Evolutionary conservation across 164 flowering plant species (phyloP).

Genomic region (Kingdonia uniflora): DNA sequence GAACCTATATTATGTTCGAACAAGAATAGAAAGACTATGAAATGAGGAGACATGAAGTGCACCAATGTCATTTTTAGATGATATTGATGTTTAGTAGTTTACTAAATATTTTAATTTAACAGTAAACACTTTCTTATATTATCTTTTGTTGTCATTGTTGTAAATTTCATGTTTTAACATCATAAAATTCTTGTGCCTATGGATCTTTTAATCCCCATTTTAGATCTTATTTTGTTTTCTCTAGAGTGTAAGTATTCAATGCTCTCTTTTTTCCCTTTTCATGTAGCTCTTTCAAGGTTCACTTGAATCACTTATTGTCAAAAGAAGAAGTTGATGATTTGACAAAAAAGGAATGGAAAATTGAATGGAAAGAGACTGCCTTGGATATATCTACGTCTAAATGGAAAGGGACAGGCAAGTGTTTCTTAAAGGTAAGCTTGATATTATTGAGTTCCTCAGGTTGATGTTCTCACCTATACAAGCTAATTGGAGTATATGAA

Average conservation of each 20-base stretch:
- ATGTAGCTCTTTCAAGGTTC: constrained; percentile 54
- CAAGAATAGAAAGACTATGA: too few relatives aligned
- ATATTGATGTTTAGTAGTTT: too few relatives aligned
- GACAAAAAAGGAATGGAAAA: constrained; percentile 36
- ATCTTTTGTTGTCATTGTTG: too few relatives aligned
- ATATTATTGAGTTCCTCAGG: background rate
- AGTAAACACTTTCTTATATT: too few relatives aligned
- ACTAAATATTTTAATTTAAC: too few relatives aligned
- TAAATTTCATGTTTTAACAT: too few relatives aligned
- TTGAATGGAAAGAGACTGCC: constrained; percentile 63
- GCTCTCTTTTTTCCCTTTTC: background rate
- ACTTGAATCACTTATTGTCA: constrained; percentile 41
- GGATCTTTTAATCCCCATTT: too few relatives aligned
- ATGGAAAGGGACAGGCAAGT: constrained; percentile 77
- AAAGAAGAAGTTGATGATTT: constrained; percentile 38
- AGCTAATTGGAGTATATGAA: too few relatives aligned
- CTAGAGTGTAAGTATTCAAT: too few relatives aligned
- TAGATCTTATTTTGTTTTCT: background rate
- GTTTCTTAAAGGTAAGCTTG: constrained; percentile 39
- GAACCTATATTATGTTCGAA: too few relatives aligned
- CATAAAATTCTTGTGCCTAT: background rate
- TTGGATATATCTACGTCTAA: constrained; percentile 36
- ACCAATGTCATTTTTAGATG: too few relatives aligned
- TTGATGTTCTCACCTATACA: constrained; percentile 1
- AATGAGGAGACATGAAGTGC: too few relatives aligned